phyloP scores from a whole-genome alignment of 768 basidiomycete species.

The Lactifluus pinguis region DNA sequence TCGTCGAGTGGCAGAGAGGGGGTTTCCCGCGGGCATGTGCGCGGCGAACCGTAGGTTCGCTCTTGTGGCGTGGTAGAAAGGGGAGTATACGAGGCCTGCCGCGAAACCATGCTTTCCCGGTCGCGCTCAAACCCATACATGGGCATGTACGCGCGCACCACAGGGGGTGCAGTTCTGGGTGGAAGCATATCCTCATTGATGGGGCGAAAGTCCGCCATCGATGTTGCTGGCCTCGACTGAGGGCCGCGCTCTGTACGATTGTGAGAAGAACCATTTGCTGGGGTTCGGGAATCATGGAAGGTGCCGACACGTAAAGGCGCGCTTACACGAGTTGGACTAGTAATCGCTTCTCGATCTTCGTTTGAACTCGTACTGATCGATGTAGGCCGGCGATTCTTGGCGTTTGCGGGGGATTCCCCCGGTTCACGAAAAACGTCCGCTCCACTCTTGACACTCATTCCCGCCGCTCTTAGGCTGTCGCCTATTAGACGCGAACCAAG shows the following conservation, averaged over 20 bases:
- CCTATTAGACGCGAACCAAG: constrained; percentile 53
- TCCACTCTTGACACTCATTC: constrained; percentile 35
- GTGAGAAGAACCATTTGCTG: constrained; percentile 11
- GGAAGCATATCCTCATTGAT: constrained; percentile 22
- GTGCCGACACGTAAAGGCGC: constrained; percentile 4
- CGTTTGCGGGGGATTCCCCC: background rate
- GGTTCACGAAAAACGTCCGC: constrained; percentile 30
- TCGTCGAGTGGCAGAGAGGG: constrained; percentile 13
- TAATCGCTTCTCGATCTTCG: background rate
- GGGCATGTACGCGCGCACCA: constrained; percentile 34
- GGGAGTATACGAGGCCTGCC: constrained; percentile 9
- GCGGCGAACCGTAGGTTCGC: constrained; percentile 19
- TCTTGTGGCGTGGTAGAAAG: constrained; percentile 13
- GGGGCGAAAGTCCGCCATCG: constrained; percentile 27
- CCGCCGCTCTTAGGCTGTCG: constrained; percentile 64
- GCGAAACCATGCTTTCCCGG: constrained; percentile 15
- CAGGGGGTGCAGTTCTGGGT: constrained; percentile 33
- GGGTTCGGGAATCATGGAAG: constrained; percentile 19
- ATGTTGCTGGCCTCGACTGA: constrained; percentile 24
- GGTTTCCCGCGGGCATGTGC: constrained; percentile 5
- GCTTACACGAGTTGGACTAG: constrained; percentile 1
- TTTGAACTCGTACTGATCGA: background rate
- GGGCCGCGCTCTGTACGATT: constrained; percentile 11
- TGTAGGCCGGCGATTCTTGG: background rate
- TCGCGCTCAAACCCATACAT: constrained; percentile 29